phyloP scores from a whole-genome alignment of 805 yeast species.

The Schwanniomyces polymorphus region DNA sequence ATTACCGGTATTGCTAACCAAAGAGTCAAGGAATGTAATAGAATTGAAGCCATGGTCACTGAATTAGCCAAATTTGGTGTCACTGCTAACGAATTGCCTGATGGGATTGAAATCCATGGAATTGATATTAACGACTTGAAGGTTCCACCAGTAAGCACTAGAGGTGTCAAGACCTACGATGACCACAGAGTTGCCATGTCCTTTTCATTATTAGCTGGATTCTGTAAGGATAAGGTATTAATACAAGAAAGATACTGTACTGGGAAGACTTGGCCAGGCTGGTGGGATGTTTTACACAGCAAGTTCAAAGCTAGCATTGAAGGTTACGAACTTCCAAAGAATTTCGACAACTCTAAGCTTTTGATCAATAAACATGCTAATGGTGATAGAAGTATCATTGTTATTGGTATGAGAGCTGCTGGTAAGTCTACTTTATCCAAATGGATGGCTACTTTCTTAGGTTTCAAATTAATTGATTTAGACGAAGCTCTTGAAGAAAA shows the following conservation, averaged over 20 bases:
- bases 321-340: conserved; percentile 61
- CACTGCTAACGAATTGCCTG: conserved; percentile 77
- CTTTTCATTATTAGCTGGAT: conserved; percentile 82
- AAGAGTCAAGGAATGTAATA: conserved; percentile 95
- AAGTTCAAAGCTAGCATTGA: conserved; percentile 62
- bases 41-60: conserved; percentile 91
- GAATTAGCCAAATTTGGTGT: conserved; percentile 93
- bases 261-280: conserved; percentile 99
- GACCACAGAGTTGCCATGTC: conserved; percentile 99
- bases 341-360: conserved; percentile 14
- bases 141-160: conserved; percentile 49
- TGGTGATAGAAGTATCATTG: conserved; percentile 60
- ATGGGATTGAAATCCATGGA: conserved; percentile 89
- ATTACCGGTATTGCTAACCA: conserved; percentile 97
- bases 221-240: conserved; percentile 60
- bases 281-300: conserved; percentile 94
- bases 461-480: conserved; percentile 70
- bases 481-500: conserved; percentile 69
- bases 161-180: conserved; percentile 79
- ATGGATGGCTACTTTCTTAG: conserved; percentile 72
- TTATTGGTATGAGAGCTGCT: conserved; percentile 98
- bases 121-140: conserved; percentile 49
- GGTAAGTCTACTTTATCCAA: conserved; percentile 87
- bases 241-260: conserved; percentile 89
- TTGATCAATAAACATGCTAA: conserved; percentile 25